phyloP scores from a whole-genome alignment of 495 filamentous ascomycete genomes.

The Neurospora tetraspora region DNA sequence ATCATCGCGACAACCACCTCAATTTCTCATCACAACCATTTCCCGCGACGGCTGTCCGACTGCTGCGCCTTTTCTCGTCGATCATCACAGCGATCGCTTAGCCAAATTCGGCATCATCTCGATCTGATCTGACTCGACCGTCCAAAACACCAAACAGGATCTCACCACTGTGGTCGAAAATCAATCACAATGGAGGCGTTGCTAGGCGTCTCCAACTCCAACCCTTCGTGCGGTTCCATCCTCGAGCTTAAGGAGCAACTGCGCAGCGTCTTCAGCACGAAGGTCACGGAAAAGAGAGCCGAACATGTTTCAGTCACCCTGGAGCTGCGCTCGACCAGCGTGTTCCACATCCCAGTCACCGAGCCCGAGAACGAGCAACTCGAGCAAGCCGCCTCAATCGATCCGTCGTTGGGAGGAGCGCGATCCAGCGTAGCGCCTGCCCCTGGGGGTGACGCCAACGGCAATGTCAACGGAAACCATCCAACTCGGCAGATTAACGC shows the following conservation, averaged over 20 bases:
- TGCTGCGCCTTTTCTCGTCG: background rate
- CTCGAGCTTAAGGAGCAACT: constrained; percentile 30
- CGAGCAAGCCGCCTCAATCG: constrained; percentile 17
- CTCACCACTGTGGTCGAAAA: background rate
- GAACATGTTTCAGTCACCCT: constrained; percentile 30
- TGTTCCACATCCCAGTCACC: constrained; percentile 24
- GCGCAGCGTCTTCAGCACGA: constrained; percentile 21
- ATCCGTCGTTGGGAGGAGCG: constrained; percentile 18
- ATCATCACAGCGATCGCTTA: background rate
- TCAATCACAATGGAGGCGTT: constrained; percentile 26
- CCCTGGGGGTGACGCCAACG: background rate
- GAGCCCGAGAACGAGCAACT: constrained; percentile 22
- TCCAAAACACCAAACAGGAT: background rate
- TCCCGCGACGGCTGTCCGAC: background rate
- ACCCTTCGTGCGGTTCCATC: constrained; percentile 26
- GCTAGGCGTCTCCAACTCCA: constrained; percentile 19
- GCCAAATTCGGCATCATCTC: background rate
- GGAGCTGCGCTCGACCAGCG: constrained; percentile 25
- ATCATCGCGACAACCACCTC: background rate
- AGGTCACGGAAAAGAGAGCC: constrained; percentile 28
- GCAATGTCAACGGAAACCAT: constrained; percentile 1
- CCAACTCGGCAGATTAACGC: constrained; percentile 17
- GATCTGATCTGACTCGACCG: background rate
- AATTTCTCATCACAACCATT: background rate
- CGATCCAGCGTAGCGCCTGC: constrained; percentile 5